Evolutionary conservation across 2,329 filamentous ascomycete species (phyloP), one percentile per base, ranked within the genome.

Genomic region (Aspergillus texensis): DNA sequence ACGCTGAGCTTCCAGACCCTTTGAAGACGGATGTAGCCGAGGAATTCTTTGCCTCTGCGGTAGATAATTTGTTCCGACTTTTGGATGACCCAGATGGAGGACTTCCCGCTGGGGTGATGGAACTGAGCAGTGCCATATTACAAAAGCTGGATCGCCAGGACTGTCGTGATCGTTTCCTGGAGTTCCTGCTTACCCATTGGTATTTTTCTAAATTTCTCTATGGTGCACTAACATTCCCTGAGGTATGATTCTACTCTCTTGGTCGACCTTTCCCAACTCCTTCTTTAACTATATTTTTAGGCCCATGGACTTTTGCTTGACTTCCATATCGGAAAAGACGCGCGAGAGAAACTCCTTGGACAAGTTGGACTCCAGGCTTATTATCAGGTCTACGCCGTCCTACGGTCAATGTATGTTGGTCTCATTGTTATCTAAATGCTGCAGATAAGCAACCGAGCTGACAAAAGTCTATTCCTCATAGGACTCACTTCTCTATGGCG

Each of bases 261-360:
- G 11, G 12, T 36, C 36, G 57, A 36, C 21, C 50, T 34, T 36
- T 16, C 5, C 34, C 5, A 28, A 28, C 12, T 14, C 34, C 6
- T 45, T 48, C 50, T 36, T 14, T 71, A 52, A 70, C 80, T 39
- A 24, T 66, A 24, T 32, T 8, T 21, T 55, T 69, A 89, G 86
- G 83, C 82, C 21, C 82, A 86, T 63, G 85, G 84, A 56, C 81
- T 88, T 66, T 89, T 98, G 82, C 86, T 92, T 62, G 92, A 96
- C 71, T 94, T 96, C 76, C 92, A 97, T 79, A 93, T 98, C 71
- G 94, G 91, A 57, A 92, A 96, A 70, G 93, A 94, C 78, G 93
- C 93, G 48, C 88, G 95, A 50, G 91, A 96, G 72, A 94, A 84
- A 67, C 84, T 89, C 56, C 80, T 89, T 62, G 84, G 85, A 65